Conservation (phyloP, 345 rosid genomes). For the Dipteronia sinensis region DNA sequence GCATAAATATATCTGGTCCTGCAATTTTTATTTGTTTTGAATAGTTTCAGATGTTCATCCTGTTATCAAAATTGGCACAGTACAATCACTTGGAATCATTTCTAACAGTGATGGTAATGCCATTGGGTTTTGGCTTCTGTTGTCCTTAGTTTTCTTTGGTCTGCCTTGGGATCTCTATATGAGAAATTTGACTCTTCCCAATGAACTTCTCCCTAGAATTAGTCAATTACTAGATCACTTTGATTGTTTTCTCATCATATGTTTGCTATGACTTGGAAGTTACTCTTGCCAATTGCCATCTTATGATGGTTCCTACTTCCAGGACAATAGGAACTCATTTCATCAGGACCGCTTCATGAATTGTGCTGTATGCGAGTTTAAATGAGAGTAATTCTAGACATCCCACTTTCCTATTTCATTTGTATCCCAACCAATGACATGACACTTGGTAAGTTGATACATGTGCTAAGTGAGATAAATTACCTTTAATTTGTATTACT, state of each 20-base stretch:
- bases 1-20: background rate
- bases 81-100: background rate
- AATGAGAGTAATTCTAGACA: background rate
- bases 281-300: background rate
- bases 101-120: background rate
- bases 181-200: background rate
- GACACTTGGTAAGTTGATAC: too few species aligned
- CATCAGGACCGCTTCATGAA: background rate
- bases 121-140: background rate
- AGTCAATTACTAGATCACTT: too few species aligned
- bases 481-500: too few species aligned
- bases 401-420: too few species aligned
- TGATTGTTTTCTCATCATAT: background rate
- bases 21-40: background rate
- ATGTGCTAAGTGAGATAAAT: too few species aligned
- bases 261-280: background rate
- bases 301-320: slow-evolving; percentile 3
- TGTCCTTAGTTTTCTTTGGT: background rate
- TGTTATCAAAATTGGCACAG: background rate
- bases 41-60: background rate
- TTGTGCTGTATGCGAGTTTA: background rate
- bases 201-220: background rate
- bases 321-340: background rate
- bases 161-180: background rate
- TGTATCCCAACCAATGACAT: too few species aligned